phyloP scores from a whole-genome alignment of 768 basidiomycete genomes.

The Crucibulum laeve region DNA sequence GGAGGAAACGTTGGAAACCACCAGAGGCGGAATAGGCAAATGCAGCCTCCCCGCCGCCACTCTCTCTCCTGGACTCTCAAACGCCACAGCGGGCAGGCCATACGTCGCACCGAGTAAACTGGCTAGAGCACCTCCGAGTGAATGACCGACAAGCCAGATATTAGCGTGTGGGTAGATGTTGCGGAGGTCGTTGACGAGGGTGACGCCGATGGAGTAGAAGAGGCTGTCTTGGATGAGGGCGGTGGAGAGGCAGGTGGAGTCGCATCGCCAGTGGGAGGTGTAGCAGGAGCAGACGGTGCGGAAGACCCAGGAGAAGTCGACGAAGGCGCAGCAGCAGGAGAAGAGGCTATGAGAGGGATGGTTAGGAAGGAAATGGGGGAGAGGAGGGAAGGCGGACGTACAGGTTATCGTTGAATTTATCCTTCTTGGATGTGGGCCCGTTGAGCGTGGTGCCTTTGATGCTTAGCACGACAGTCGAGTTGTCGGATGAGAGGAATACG shows the following conservation, averaged over 20 bases:
- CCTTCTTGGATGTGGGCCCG: conserved; percentile 84
- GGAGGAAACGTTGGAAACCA: conserved; percentile 40
- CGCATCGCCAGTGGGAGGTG: conserved; percentile 65
- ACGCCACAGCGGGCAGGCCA: conserved; percentile 85
- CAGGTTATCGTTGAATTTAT: conserved; percentile 91
- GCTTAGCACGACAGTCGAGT: conserved; percentile 79
- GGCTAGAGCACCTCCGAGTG: conserved; percentile 87
- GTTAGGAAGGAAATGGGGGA: neutral
- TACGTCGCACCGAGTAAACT: conserved; percentile 89
- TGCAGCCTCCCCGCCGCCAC: conserved; percentile 78
- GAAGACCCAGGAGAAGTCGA: conserved; percentile 84
- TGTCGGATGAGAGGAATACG: conserved; percentile 75
- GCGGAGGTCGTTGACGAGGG: conserved; percentile 83
- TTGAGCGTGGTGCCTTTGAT: conserved; percentile 86
- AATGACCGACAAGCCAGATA: conserved; percentile 89
- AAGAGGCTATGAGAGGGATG: conserved; percentile 39
- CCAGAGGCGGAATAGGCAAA: conserved; percentile 73
- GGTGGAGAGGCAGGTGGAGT: conserved; percentile 74
- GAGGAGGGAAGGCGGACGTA: conserved; percentile 14
- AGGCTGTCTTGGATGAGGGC: conserved; percentile 84
- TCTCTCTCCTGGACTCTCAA: conserved; percentile 80
- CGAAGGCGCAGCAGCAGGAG: conserved; percentile 91
- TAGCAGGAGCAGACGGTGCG: conserved; percentile 89
- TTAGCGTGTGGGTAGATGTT: conserved; percentile 78
- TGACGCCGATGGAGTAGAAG: conserved; percentile 88